A percentile compares a stretch with the other conserved stretches of the same genome.
These are phyloP conservation scores for Colletotrichum lini DNA, from an alignment of 2,329 filamentous ascomycete species.

Conservation along the genomic window DNA sequence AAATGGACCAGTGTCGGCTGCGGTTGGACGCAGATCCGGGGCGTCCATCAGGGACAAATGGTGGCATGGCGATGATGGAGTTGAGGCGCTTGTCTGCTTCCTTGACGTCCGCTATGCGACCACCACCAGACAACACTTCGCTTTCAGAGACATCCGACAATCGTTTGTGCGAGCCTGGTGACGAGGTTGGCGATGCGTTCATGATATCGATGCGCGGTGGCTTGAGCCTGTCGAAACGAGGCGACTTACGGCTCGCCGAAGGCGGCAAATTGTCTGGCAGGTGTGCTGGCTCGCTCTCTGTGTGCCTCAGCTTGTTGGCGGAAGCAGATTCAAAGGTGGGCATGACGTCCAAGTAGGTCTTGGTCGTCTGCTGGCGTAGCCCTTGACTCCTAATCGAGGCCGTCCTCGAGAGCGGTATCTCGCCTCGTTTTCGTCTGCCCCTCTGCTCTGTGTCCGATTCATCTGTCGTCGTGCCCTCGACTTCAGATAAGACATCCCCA, in stretches of 20 bases:
- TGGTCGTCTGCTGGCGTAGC: constrained; percentile 52
- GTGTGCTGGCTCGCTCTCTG: constrained; percentile 21
- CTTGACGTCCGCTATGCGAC: constrained; percentile 49
- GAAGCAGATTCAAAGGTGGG: constrained; percentile 62
- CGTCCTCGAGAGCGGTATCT: constrained; percentile 44
- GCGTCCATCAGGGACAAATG: constrained; percentile 42
- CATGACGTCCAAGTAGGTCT: constrained; percentile 67
- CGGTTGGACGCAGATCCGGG: constrained; percentile 43
- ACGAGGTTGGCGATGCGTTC: constrained; percentile 56
- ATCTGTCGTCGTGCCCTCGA: constrained; percentile 60
- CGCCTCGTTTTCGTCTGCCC: constrained; percentile 53
- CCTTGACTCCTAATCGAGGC: constrained; percentile 44
- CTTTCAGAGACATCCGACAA: constrained; percentile 57
- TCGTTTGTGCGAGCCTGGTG: constrained; percentile 48
- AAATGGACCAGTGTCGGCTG: constrained; percentile 66
- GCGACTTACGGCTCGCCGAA: constrained; percentile 57
- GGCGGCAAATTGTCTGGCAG: constrained; percentile 15
- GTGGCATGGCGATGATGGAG: constrained; percentile 49
- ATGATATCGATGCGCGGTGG: constrained; percentile 65
- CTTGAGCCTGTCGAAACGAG: constrained; percentile 64
- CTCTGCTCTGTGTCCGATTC: constrained; percentile 64
- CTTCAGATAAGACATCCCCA: constrained; percentile 47
- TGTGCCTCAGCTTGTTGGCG: constrained; percentile 31
- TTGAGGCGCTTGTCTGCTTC: constrained; percentile 55
- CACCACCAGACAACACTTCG: constrained; percentile 53